Evolutionary conservation across 1,284 basidiomycete genomes (phyloP).

Genomic region (Cutaneotrichosporon sp.): DNA sequence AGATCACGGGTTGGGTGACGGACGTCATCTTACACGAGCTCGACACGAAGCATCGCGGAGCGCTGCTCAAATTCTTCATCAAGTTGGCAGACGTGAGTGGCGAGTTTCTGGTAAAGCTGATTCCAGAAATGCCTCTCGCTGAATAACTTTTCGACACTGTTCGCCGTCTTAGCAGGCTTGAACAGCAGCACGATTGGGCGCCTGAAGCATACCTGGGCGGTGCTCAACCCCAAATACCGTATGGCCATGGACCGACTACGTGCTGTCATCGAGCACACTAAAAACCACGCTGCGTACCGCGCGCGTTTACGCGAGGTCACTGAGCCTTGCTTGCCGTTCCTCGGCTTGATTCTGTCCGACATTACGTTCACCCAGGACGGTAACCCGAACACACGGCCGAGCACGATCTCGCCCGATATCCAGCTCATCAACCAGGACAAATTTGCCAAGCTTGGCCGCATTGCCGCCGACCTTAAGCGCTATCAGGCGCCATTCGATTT

Average conservation of each 20-base stretch:
- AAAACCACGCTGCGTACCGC: conserved; percentile 68
- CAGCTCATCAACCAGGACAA: conserved; percentile 94
- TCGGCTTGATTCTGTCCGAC: conserved; percentile 61
- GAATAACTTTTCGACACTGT: conserved; percentile 95
- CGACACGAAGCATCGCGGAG: conserved; percentile 79
- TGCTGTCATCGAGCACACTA: conserved; percentile 82
- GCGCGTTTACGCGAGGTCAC: conserved; percentile 73
- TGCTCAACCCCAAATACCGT: conserved; percentile 81
- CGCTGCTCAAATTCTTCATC: conserved; percentile 86
- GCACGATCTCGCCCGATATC: conserved; percentile 70
- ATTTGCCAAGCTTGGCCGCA: conserved; percentile 83
- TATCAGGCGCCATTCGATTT: conserved; percentile 66
- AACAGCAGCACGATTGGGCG: conserved; percentile 92
- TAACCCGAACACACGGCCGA: conserved; percentile 81
- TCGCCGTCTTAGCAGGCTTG: conserved; percentile 90
- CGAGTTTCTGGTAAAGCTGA: conserved; percentile 15
- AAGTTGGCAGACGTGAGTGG: conserved; percentile 81
- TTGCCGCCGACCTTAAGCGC: conserved; percentile 87
- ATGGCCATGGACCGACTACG: conserved; percentile 75
- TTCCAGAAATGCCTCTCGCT: conserved; percentile 79
- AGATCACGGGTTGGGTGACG: conserved; percentile 93
- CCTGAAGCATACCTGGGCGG: conserved; percentile 89
- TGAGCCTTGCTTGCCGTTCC: conserved; percentile 86
- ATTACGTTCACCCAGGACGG: conserved; percentile 95
- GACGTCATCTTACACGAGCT: conserved; percentile 81